A percentile compares a stretch with the other conserved stretches of the same genome.
Evolutionary conservation across 1,284 basidiomycete genomes (phyloP).

Genomic region (Vanrija sp.): DNA sequence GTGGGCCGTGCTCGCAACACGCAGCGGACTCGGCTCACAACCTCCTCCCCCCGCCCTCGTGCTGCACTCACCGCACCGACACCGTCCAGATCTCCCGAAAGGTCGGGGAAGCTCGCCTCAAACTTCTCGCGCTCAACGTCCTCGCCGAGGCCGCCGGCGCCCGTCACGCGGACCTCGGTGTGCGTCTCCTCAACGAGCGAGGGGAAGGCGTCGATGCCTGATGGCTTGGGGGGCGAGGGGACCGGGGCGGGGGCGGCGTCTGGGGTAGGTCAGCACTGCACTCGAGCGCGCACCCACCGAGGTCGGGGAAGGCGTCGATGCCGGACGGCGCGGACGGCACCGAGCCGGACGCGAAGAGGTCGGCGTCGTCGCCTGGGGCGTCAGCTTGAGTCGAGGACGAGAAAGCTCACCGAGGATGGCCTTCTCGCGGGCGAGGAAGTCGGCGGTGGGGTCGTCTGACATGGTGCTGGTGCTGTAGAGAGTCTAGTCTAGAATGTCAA

Average conservation of each 20-base stretch:
- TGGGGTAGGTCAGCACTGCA: not conserved
- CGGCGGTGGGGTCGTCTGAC: conserved; percentile 49
- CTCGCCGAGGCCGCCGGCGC: conserved; percentile 48
- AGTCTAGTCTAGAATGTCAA: not conserved
- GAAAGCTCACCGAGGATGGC: conserved; percentile 41
- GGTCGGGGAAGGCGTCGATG: conserved; percentile 38
- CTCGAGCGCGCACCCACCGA: conserved; percentile 22
- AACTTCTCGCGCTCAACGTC: conserved; percentile 82
- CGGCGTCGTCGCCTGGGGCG: conserved; percentile 44
- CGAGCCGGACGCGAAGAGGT: conserved; percentile 41
- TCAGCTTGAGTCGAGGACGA: not conserved
- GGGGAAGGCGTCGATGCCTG: conserved; percentile 63
- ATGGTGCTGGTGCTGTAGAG: conserved; percentile 26
- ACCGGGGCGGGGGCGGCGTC: not conserved
- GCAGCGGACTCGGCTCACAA: not conserved
- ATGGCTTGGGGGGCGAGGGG: conserved; percentile 15
- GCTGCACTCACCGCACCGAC: conserved; percentile 3
- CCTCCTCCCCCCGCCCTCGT: not conserved
- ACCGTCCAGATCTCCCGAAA: conserved; percentile 53
- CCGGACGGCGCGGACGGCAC: conserved; percentile 39
- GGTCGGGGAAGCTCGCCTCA: conserved; percentile 84
- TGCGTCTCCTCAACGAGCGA: conserved; percentile 52
- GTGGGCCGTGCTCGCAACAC: no score
- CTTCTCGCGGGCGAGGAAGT: conserved; percentile 49
- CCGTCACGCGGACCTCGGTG: conserved; percentile 69